phyloP scores from a whole-genome alignment of 75 land plant species.

The Cupressus sempervirens region DNA sequence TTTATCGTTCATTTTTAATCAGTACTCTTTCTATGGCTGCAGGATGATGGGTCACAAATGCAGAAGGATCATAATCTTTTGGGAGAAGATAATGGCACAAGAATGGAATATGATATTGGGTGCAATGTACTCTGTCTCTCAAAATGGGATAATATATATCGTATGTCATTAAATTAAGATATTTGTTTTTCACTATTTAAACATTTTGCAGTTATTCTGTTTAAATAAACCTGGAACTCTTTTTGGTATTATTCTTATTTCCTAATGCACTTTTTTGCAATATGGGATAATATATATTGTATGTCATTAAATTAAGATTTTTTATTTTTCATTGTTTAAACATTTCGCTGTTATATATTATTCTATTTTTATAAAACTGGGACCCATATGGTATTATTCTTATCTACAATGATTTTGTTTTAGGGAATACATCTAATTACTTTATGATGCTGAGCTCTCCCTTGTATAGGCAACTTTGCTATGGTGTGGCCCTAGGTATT shows the following conservation, averaged over 20 bases:
- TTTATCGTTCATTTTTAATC: constrained; percentile 4
- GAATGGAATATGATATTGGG: constrained; percentile 26
- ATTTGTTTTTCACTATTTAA: neutral
- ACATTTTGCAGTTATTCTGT: neutral
- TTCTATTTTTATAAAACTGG: neutral
- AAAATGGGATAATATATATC: constrained; percentile 39
- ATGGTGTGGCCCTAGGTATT: too few relatives aligned
- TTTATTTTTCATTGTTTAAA: neutral
- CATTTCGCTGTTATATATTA: neutral
- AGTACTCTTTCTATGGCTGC: neutral
- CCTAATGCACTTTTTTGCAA: neutral
- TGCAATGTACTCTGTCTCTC: constrained; percentile 31
- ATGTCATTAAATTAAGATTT: constrained; percentile 10
- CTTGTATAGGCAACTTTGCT: too few relatives aligned
- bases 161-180: constrained; percentile 19
- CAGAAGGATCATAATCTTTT: neutral
- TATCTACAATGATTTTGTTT: too few relatives aligned
- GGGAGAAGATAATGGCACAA: constrained; percentile 5
- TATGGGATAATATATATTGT: constrained; percentile 44
- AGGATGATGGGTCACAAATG: neutral
- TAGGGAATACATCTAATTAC: too few relatives aligned
- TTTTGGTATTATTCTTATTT: neutral
- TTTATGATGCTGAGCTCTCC: too few relatives aligned
- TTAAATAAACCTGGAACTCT: too few relatives aligned
- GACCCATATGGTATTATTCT: neutral